Percentiles rank a stretch among this genome's conserved stretches.
Conservation (phyloP, 2,329 filamentous ascomycete species). For the Fusarium sp. region DNA sequence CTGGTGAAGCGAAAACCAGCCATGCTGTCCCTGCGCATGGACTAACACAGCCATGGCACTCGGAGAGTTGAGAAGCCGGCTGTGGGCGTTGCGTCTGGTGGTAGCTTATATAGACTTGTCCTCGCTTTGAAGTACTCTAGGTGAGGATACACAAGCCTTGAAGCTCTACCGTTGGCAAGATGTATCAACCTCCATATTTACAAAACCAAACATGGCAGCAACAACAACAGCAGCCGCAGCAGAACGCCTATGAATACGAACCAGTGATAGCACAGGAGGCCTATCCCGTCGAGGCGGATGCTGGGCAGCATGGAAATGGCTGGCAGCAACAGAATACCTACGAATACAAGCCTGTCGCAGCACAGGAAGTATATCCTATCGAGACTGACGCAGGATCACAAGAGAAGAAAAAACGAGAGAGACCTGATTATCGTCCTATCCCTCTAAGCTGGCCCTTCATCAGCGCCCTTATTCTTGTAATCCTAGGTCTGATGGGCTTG, state of each 20-base stretch:
- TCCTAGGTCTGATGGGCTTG: conserved; percentile 24
- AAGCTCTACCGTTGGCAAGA: not conserved
- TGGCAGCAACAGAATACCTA: conserved; percentile 11
- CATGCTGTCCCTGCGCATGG: not conserved
- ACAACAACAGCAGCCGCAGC: not conserved
- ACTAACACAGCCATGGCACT: not conserved
- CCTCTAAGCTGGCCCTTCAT: conserved; percentile 39
- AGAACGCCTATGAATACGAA: conserved; percentile 25
- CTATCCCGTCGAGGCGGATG: conserved; percentile 16
- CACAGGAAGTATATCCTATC: conserved; percentile 14
- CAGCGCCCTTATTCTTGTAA: conserved; percentile 17
- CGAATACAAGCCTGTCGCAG: conserved; percentile 32
- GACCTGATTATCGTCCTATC: conserved; percentile 39
- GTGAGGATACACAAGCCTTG: not conserved
- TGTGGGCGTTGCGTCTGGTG: not conserved
- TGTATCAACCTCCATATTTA: conserved; percentile 31
- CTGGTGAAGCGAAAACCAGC: not conserved
- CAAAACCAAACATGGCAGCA: conserved; percentile 15
- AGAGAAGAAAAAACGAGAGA: conserved; percentile 18
- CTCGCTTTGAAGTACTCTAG: not conserved
- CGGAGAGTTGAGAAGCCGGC: conserved; percentile 25
- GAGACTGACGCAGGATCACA: conserved; percentile 13
- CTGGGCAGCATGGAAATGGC: not conserved
- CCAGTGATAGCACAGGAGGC: conserved; percentile 22
- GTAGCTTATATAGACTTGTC: conserved; percentile 21